A percentile compares a stretch with the other conserved stretches of the same genome.
Conservation (phyloP, 148 eudicot genomes). For the Diospyros lotus region DNA sequence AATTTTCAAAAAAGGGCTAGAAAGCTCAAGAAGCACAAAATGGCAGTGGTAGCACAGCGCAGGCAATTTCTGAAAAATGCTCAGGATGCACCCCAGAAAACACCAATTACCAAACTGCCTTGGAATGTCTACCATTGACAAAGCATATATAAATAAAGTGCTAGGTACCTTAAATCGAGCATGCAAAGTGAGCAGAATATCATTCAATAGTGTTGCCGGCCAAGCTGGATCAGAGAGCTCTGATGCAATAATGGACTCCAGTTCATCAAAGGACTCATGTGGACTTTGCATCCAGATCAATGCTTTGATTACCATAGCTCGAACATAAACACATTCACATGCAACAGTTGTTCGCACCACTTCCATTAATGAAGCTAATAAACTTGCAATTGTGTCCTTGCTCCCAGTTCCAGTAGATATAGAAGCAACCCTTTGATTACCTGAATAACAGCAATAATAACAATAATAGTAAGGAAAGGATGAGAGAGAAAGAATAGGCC, state of each 20-base stretch:
- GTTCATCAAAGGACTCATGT: slow-evolving; percentile 87
- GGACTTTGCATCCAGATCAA: slow-evolving; percentile 99
- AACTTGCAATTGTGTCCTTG: slow-evolving; percentile 85
- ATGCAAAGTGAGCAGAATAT: slow-evolving; percentile 92
- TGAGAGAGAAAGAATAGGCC: neutral
- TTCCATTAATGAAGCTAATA: slow-evolving; percentile 95
- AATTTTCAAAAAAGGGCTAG: too few species aligned
- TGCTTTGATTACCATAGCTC: slow-evolving; percentile 96
- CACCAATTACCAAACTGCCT: neutral
- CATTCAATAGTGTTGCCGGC: slow-evolving; percentile 92
- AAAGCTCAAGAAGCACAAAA: too few species aligned
- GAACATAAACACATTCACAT: slow-evolving; percentile 97
- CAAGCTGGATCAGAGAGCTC: slow-evolving; percentile 99
- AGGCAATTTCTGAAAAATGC: too few species aligned
- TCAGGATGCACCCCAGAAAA: neutral
- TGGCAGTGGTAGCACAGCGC: too few species aligned
- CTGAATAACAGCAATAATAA: slow-evolving; percentile 22
- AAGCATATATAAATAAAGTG: slow-evolving; percentile 2
- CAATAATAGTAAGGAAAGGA: slow-evolving; percentile 3
- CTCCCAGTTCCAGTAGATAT: slow-evolving; percentile 64
- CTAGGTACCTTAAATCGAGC: slow-evolving; percentile 91
- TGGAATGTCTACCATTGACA: neutral
- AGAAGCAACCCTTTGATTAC: slow-evolving; percentile 53
- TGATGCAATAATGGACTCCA: slow-evolving; percentile 91
- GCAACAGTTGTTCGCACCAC: slow-evolving; percentile 98